These are phyloP conservation scores for Linderniella brevidens DNA, from an alignment of 257 asterid species.

Conservation along the genomic window DNA sequence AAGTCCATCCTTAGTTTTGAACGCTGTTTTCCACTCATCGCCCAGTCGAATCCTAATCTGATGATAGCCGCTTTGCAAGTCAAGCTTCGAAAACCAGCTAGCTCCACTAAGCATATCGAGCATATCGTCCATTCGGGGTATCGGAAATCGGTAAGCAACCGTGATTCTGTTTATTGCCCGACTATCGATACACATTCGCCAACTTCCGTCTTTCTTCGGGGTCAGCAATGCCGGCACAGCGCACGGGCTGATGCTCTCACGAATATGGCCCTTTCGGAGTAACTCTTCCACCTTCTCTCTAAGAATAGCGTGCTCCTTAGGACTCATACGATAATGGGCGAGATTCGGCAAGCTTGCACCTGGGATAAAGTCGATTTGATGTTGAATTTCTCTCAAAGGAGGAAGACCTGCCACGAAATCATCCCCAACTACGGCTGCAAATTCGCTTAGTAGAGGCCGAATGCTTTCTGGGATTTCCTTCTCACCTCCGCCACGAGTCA, in stretches of 20 bases:
- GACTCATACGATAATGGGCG: no score
- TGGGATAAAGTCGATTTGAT: no score
- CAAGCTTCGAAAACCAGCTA: not conserved
- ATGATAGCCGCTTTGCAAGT: not conserved
- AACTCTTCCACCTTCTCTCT: not conserved
- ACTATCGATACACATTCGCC: slow-evolving; percentile 6
- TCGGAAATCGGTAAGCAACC: not conserved
- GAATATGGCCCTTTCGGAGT: not conserved
- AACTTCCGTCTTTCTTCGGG: slow-evolving; percentile 1
- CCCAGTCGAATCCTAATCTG: not conserved
- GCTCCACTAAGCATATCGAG: not conserved
- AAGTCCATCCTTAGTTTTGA: not conserved
- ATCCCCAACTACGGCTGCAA: no score
- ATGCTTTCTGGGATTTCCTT: no score
- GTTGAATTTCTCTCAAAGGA: no score
- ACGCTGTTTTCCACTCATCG: slow-evolving; percentile 3
- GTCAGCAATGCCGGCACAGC: not conserved
- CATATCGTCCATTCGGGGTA: slow-evolving; percentile 2
- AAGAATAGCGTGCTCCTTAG: no score
- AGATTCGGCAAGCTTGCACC: no score
- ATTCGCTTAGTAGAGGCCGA: no score
- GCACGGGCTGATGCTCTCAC: slow-evolving; percentile 5
- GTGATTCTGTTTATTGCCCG: not conserved
- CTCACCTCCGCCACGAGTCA: no score
- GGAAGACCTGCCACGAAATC: no score